Evolutionary conservation across 139 green algal genomes (phyloP), one percentile per base, ranked within the genome.

Genomic region (Spirogloea muscicola): DNA sequence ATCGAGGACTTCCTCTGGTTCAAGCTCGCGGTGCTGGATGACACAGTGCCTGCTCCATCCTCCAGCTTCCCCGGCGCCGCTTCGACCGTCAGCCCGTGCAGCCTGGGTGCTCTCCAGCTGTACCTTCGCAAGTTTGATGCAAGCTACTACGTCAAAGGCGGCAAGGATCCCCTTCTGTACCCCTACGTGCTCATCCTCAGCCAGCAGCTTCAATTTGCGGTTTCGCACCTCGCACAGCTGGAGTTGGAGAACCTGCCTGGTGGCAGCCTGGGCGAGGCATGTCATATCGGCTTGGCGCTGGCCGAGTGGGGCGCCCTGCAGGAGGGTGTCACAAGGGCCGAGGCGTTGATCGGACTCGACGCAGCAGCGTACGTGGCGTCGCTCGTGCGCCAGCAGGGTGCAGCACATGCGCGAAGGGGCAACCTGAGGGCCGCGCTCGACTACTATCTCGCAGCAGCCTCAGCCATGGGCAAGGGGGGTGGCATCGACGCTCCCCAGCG

Each of bases 1-100:
- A 95, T 96, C 33, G 91, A 96, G 74, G 91, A 96, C 84, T 96
- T 91, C 70, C 86, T 96, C 77, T 96, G 91, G 91, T 86, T 77
- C 61, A 39, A 72, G 27, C 69, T 77, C 21, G 58, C 69, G 46
- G 31, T 78, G 31, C 34, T 77, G 42, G 49, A 29, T 25, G 49
- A 29, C 6, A 37, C 34, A 27, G 49, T 27, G 49, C 7, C 10
- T 34, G 49, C 49, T 60, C n/a, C n/a, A n/a, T n/a, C 6, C 13
- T 60, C 6, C 10, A 13, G 49, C 10, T 16, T 27, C 16, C 3
- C 27, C 49, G 31, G 49, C 49, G 31, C 49, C 33, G 49, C 49
- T 60, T n/a, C 49, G 31, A 29, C 49, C 34, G 49, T 29, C 3
- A 60, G 18, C 48, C 10, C 68, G 27, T 74, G 51, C 31, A 85